phyloP scores from a whole-genome alignment of 305 asterid species.

The Rubia peregrina region DNA sequence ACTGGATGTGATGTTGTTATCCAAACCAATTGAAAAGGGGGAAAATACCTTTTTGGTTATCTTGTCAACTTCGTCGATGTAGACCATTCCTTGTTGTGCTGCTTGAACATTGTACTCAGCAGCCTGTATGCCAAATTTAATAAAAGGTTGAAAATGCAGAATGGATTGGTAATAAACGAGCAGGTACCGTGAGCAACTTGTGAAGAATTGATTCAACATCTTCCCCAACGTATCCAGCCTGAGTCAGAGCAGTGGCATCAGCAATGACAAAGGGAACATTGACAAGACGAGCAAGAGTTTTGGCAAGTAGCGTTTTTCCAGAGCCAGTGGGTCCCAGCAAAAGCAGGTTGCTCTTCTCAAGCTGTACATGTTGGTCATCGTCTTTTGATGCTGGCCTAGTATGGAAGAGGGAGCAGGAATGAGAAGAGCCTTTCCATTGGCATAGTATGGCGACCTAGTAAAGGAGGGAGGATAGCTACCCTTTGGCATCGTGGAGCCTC shows the following conservation, averaged over 20 bases:
- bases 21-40: constrained; percentile 13
- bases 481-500: constrained; percentile 68
- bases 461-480: constrained; percentile 42
- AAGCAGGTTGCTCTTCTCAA: constrained; percentile 94
- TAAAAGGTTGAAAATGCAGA: constrained; percentile 3
- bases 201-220: constrained; percentile 93
- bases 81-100: constrained; percentile 92
- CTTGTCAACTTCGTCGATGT: constrained; percentile 94
- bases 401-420: constrained; percentile 16
- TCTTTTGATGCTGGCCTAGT: constrained; percentile 58
- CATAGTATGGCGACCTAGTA: not conserved
- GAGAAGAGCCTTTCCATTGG: not conserved
- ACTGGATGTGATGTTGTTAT: not conserved
- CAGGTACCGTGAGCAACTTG: constrained; percentile 64
- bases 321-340: constrained; percentile 98
- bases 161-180: not conserved
- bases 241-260: constrained; percentile 91
- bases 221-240: constrained; percentile 99
- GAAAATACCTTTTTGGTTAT: constrained; percentile 71
- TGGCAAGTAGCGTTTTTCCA: constrained; percentile 93
- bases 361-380: constrained; percentile 63
- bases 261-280: constrained; percentile 96
- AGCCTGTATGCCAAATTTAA: constrained; percentile 51
- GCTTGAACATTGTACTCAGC: constrained; percentile 91
- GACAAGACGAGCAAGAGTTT: constrained; percentile 93